Conservation (phyloP, 768 basidiomycete species). For the Lyophyllum semitale region DNA sequence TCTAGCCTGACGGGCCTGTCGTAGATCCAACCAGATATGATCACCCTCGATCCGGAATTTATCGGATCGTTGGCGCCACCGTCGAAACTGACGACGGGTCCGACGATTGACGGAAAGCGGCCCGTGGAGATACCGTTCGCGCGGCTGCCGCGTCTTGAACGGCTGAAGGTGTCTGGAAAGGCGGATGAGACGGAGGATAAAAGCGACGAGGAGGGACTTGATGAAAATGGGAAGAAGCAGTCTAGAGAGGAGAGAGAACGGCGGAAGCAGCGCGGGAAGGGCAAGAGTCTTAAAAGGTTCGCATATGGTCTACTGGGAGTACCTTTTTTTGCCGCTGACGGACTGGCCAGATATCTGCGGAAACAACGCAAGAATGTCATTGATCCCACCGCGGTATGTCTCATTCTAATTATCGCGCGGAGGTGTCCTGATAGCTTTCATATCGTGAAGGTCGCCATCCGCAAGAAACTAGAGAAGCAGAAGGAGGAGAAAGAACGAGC, state of each 20-base stretch:
- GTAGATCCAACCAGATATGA: conserved; percentile 91
- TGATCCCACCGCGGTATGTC: conserved; percentile 71
- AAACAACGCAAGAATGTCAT: conserved; percentile 96
- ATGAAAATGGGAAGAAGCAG: conserved; percentile 25
- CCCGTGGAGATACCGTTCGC: conserved; percentile 59
- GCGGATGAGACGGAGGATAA: conserved; percentile 65
- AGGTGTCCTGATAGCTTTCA: background rate
- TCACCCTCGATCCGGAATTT: conserved; percentile 79
- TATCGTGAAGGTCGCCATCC: conserved; percentile 55
- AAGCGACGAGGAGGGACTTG: conserved; percentile 39
- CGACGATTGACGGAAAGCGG: conserved; percentile 38
- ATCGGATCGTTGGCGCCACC: conserved; percentile 69
- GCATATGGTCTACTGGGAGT: conserved; percentile 10
- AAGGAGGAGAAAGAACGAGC: conserved; percentile 43
- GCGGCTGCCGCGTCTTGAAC: conserved; percentile 76
- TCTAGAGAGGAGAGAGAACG: conserved; percentile 73
- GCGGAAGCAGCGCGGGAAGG: conserved; percentile 85
- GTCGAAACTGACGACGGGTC: conserved; percentile 57
- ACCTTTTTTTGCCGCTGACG: background rate
- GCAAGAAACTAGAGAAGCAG: conserved; percentile 65
- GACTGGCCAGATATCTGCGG: conserved; percentile 56
- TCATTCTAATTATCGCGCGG: background rate
- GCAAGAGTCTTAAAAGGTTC: conserved; percentile 81
- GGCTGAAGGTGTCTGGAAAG: conserved; percentile 73
- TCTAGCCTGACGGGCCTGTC: background rate